Evolutionary conservation across 2,329 filamentous ascomycete genomes (phyloP).

Genomic region (Cytospora leucostoma): DNA sequence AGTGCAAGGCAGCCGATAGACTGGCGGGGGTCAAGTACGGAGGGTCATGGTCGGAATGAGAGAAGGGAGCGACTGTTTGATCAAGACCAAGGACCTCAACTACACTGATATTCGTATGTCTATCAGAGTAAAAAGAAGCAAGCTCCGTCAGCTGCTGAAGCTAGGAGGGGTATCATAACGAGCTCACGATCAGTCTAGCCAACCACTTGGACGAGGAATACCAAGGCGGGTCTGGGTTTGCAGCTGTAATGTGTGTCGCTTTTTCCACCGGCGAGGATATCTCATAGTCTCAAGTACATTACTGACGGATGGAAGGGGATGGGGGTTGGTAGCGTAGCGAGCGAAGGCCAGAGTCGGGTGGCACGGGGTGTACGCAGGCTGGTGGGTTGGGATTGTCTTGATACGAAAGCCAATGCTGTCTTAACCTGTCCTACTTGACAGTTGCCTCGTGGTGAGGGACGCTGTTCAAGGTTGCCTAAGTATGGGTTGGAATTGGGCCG

Average conservation of each 20-base stretch:
- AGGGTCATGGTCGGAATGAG: constrained; percentile 15
- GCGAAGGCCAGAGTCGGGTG: background rate
- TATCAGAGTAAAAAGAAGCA: background rate
- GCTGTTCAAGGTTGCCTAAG: background rate
- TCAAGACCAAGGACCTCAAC: background rate
- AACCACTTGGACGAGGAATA: constrained; percentile 5
- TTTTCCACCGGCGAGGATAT: background rate
- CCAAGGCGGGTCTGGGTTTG: background rate
- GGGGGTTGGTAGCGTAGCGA: constrained; percentile 2
- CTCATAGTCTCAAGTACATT: constrained; percentile 10
- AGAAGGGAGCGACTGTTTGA: background rate
- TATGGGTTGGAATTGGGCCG: background rate
- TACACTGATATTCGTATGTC: background rate
- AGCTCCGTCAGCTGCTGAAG: constrained; percentile 8
- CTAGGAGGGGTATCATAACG: constrained; percentile 2
- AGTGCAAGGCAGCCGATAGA: constrained; percentile 16
- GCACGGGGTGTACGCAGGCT: background rate
- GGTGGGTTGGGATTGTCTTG: background rate
- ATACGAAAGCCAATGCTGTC: background rate
- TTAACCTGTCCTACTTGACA: background rate
- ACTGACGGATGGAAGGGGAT: background rate
- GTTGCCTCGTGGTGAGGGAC: background rate
- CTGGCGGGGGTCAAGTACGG: constrained; percentile 7
- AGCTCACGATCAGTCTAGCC: constrained; percentile 18
- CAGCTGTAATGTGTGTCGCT: background rate